Base-by-base conservation (phyloP, 495 filamentous ascomycete genomes). In the Aspergillus steynii region DNA sequence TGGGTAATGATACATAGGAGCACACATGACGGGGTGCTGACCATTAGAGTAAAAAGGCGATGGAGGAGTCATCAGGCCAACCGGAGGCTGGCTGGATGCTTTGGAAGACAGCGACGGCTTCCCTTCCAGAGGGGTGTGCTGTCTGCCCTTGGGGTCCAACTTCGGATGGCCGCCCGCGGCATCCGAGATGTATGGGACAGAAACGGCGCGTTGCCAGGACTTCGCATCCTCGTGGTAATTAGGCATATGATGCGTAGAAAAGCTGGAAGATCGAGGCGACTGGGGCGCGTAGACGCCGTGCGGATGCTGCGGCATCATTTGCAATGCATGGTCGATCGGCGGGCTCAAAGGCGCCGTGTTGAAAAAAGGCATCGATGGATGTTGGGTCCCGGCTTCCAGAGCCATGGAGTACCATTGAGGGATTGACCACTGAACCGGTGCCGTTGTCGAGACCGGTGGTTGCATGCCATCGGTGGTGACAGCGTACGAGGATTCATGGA, bases 321-420 rank as follows among this genome's bases (percentile, higher is more conserved):
- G 63, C 65, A 77, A 66, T 28, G 60, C 60, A 1, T 62, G 64
- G 29, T 72, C 70, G 29, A 68, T 65, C 5, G 71, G 65, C 29
- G 69, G 62, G 12, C 61, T 61, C 55, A 74, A 51, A 47, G 74
- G 72, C 20, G 71, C 65, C 20, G 70, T 53, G 5, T 66, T 60
- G 46, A 74, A 75, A 14, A 61, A 70, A 2, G 70, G 64, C 9
- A 71, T 64, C 20, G 65, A 58, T 0, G 65, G 48, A 29, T 70
- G 62, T 8, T 69, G 76, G 29, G 68, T 67, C 47, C 66, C 63
- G 12, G 68, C 60, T 26, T 76, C 76, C 20, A 74, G 66, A 37
- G 74, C 63, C 62, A 77, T 65, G 5, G 66, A 56, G 58, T 75
- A 77, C 76, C 76, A 78, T 47, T 70, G 68, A 25, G 64, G 61